Evolutionary conservation across 352 stramenopile genomes (phyloP).

Genomic region (Phytopythium helicoides): DNA sequence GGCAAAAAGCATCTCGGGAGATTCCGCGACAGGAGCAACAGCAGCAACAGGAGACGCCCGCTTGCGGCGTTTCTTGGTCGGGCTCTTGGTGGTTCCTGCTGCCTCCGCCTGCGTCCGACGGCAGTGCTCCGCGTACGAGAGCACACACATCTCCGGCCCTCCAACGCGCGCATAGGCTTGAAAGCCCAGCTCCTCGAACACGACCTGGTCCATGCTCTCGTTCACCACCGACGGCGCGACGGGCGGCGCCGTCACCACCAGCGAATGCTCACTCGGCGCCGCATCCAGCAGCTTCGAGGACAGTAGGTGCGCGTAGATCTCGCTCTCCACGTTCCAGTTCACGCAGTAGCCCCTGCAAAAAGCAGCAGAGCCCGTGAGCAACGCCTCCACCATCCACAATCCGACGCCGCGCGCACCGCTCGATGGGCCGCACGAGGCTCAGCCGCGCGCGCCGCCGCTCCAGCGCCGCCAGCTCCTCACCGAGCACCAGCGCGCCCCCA

Average conservation of each 20-base stretch:
- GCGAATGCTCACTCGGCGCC: constrained; percentile 42
- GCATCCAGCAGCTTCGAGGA: constrained; percentile 49
- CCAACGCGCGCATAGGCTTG: constrained; percentile 45
- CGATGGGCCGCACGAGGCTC: constrained; percentile 38
- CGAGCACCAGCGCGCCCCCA: constrained; percentile 27
- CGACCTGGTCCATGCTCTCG: constrained; percentile 77
- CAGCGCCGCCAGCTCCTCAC: constrained; percentile 46
- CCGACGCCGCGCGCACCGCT: constrained; percentile 21
- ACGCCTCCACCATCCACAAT: neutral
- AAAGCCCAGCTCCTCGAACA: constrained; percentile 79
- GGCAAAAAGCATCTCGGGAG: constrained; percentile 34
- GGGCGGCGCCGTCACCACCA: constrained; percentile 59
- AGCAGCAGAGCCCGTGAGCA: neutral
- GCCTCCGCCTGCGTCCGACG: constrained; percentile 16
- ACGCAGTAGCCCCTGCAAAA: constrained; percentile 65
- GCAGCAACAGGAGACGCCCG: neutral
- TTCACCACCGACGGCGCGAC: constrained; percentile 51
- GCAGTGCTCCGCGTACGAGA: constrained; percentile 49
- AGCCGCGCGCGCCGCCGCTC: constrained; percentile 52
- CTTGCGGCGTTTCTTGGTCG: constrained; percentile 19
- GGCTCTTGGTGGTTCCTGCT: constrained; percentile 1
- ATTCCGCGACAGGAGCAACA: constrained; percentile 6
- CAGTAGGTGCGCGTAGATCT: constrained; percentile 56
- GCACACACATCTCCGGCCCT: constrained; percentile 57
- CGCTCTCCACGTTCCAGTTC: constrained; percentile 77